Evolutionary conservation across 208 protist species (phyloP).

Genomic region (Leishmania arabica): DNA sequence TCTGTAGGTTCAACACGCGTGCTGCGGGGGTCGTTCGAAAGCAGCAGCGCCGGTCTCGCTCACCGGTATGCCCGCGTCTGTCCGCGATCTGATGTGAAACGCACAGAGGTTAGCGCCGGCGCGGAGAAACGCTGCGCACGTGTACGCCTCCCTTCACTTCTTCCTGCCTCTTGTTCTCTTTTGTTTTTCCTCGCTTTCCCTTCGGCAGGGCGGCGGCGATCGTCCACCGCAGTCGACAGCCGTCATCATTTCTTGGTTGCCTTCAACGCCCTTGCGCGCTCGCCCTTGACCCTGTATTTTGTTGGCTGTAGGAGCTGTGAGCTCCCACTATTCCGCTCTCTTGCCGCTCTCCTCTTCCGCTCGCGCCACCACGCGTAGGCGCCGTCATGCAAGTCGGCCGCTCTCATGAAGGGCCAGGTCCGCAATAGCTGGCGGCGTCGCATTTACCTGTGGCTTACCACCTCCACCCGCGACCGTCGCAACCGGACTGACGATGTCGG

Average conservation of each 20-base stretch:
- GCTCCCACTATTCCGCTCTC: background rate
- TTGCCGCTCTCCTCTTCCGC: background rate
- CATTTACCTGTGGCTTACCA: conserved; percentile 39
- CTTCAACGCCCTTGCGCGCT: background rate
- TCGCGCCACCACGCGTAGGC: background rate
- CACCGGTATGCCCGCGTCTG: no score
- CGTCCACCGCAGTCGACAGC: background rate
- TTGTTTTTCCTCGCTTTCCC: background rate
- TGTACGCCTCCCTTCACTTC: background rate
- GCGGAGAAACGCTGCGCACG: no score
- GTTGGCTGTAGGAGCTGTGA: background rate
- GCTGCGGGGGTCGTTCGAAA: no score
- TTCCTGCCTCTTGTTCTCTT: background rate
- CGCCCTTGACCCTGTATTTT: background rate
- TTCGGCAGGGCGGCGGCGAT: background rate
- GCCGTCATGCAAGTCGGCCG: background rate
- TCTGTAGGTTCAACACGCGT: no score
- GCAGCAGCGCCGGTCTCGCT: no score
- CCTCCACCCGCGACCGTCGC: conserved; percentile 22
- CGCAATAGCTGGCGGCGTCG: conserved; percentile 7
- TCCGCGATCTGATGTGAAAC: no score
- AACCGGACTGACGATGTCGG: conserved; percentile 38
- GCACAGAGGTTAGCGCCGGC: no score
- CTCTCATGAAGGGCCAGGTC: background rate
- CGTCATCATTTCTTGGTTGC: background rate